Evolutionary conservation across 495 filamentous ascomycete genomes (phyloP), one percentile per base, ranked within the genome.

Genomic region (Penicillium bovifimosum): DNA sequence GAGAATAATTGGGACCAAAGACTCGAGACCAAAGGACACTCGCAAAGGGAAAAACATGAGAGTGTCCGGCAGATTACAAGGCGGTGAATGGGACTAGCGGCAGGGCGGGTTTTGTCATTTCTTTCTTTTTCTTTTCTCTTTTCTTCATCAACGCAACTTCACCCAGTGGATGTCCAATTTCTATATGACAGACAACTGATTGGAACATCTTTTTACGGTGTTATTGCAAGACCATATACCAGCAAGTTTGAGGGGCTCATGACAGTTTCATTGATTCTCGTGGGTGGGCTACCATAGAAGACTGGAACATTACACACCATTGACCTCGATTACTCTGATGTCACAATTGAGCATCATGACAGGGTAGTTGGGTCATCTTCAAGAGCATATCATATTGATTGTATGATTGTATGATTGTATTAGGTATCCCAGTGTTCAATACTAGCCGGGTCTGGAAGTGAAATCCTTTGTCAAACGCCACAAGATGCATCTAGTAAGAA

Each of bases 211-310:
- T 57, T 41, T 24, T 50, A 27, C 41, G 52, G 45, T 63, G 52
- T 59, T 57, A 46, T 47, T 72, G 72, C 72, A 53, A 75, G 71
- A 74, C 60, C 18, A 63, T 67, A 45, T 55, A 56, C 73, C 74
- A 75, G 67, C 65, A 57, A 69, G 74, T 76, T 76, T 76, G 74
- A 76, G 72, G 74, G 67, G 72, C 62, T 62, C 67, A 75, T 71
- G 66, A 73, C 56, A 62, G 52, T 51, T 38, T 51, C 56, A 36
- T 53, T 16, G 46, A 48, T 18, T 48, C 34, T 47, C 56, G 50
- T 75, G 74, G 56, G 59, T 76, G 72, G 69, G 63, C 74, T 72
- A 70, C 74, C 72, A 76, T 76, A 76, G 68, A 76, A 56, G 60
- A 53, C 61, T 76, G 71, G 71, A 67, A 76, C 71, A 76, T 58